Evolutionary conservation across 345 rosid genomes (phyloP).

Genomic region (Erysimum cheiranthoides): DNA sequence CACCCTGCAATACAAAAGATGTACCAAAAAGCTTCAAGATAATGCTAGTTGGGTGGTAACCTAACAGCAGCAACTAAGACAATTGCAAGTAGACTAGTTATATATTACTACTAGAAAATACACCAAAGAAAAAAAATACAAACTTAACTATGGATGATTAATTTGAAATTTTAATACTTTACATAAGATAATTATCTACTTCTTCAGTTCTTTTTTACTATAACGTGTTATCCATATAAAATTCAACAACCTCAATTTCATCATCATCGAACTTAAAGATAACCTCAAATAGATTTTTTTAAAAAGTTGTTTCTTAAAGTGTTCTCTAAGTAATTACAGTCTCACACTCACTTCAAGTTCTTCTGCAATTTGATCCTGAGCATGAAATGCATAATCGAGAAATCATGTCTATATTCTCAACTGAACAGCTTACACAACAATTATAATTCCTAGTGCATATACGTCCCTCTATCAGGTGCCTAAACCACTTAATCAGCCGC

Average conservation of each 20-base stretch:
- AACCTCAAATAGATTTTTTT: neutral
- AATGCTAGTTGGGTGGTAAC: neutral
- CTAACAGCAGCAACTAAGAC: constrained; percentile 3
- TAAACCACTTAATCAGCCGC: neutral
- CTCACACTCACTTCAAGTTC: constrained; percentile 17
- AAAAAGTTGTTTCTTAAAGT: neutral
- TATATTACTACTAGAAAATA: neutral
- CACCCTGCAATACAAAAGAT: constrained; percentile 63
- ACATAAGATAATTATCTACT: neutral
- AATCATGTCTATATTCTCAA: neutral
- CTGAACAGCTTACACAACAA: neutral
- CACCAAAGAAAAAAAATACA: neutral
- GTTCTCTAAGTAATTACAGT: constrained; percentile 18
- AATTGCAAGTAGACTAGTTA: neutral
- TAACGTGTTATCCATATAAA: neutral
- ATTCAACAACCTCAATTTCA: neutral
- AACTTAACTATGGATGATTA: neutral
- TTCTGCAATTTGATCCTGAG: neutral
- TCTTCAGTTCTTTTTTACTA: neutral
- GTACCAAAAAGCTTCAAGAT: constrained; percentile 9
- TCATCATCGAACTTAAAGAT: neutral
- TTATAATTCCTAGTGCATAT: neutral
- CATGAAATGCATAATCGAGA: constrained; percentile 6
- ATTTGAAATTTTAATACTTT: neutral
- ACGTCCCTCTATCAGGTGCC: neutral